These are phyloP conservation scores for Lactarius pseudohatsudake DNA, from an alignment of 768 basidiomycete genomes.

Conservation along the genomic window DNA sequence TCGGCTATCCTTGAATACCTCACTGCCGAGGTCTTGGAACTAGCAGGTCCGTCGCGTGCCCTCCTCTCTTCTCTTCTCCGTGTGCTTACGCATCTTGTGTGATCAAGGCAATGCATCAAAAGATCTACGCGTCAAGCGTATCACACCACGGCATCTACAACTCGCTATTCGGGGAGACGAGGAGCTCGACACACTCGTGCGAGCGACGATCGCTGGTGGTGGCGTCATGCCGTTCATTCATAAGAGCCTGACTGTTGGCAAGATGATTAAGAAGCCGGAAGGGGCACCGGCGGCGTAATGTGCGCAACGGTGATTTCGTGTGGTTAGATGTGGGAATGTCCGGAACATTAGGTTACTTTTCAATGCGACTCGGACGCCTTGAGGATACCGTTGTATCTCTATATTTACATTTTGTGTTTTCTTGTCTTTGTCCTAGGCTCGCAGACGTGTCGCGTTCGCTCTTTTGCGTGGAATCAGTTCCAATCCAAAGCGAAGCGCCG, in stretches of 20 bases:
- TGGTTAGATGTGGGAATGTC: neutral
- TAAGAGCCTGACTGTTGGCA: conserved; percentile 65
- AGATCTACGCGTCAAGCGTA: conserved; percentile 93
- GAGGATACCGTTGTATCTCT: neutral
- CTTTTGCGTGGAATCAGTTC: neutral
- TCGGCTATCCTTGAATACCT: conserved; percentile 95
- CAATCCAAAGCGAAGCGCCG: neutral
- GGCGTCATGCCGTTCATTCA: conserved; percentile 89
- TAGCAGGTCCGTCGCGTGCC: conserved; percentile 68
- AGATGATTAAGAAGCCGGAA: conserved; percentile 31
- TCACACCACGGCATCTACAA: conserved; percentile 79
- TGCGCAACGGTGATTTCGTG: neutral
- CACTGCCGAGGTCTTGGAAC: conserved; percentile 93
- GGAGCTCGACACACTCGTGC: conserved; percentile 91
- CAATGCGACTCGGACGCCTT: neutral
- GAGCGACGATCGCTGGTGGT: conserved; percentile 90
- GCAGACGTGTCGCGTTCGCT: neutral
- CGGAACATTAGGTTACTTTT: neutral
- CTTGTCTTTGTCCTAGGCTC: neutral
- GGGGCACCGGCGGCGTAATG: conserved; percentile 17
- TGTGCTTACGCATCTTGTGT: conserved; percentile 5
- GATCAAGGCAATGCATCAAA: conserved; percentile 91
- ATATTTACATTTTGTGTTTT: neutral
- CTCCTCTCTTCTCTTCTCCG: neutral
- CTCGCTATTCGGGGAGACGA: conserved; percentile 97